Conservation (phyloP, 805 yeast genomes). For the Teunomyces kruisii region DNA sequence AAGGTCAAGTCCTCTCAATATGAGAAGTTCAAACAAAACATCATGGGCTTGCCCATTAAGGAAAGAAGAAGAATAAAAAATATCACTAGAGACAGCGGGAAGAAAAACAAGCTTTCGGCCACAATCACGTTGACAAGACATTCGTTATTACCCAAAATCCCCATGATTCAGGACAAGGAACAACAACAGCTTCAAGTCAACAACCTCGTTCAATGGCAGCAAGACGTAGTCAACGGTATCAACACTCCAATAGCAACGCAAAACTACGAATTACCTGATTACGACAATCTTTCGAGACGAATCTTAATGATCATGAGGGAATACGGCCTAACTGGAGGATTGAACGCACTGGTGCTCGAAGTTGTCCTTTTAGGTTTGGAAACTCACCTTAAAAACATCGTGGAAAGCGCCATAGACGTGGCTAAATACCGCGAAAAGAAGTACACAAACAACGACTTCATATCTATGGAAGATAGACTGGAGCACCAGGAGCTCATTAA, state of each 20-base stretch:
- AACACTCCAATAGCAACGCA: constrained; percentile 81
- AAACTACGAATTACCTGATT: constrained; percentile 78
- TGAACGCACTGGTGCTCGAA: constrained; percentile 79
- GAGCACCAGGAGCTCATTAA: constrained; percentile 13
- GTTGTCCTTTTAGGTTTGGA: constrained; percentile 80
- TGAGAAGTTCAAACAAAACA: constrained; percentile 79
- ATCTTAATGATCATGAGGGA: constrained; percentile 86
- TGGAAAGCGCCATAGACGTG: constrained; percentile 74
- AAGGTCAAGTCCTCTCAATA: constrained; percentile 66
- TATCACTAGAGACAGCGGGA: constrained; percentile 81
- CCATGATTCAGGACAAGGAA: constrained; percentile 58
- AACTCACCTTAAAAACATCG: constrained; percentile 66
- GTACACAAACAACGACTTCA: constrained; percentile 37
- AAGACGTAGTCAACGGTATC: constrained; percentile 83
- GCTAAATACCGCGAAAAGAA: constrained; percentile 60
- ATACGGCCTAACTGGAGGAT: constrained; percentile 79
- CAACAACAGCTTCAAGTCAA: constrained; percentile 45
- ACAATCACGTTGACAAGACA: constrained; percentile 69
- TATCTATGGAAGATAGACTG: constrained; percentile 17
- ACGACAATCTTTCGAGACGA: constrained; percentile 61
- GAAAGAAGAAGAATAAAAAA: constrained; percentile 84
- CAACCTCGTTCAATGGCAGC: constrained; percentile 80
- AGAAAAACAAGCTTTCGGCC: constrained; percentile 70
- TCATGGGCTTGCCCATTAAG: constrained; percentile 78
- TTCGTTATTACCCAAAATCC: constrained; percentile 78